A percentile compares a stretch with the other conserved stretches of the same genome.
Evolutionary conservation across 176 grass and related monocot species (phyloP).

Genomic region (Aegilops tauschii): DNA sequence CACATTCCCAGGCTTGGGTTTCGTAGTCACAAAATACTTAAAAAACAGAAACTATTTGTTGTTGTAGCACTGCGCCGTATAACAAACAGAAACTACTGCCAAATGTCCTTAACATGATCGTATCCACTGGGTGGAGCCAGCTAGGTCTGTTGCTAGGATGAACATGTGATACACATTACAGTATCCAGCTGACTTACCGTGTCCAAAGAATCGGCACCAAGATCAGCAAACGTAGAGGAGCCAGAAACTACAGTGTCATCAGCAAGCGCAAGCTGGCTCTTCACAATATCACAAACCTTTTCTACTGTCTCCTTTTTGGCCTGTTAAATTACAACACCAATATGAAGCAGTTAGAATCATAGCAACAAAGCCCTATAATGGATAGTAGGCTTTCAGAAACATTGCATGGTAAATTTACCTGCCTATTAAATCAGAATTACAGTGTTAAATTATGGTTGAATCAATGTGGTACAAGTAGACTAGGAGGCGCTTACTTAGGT

Average conservation of each 20-base stretch:
- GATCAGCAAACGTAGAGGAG: conserved; percentile 53
- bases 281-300: conserved; percentile 59
- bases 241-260: conserved; percentile 32
- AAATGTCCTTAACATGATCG: neutral
- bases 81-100: neutral
- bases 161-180: neutral
- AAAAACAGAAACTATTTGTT: neutral
- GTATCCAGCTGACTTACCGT: conserved; percentile 39
- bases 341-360: neutral
- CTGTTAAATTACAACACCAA: conserved; percentile 33
- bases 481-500: neutral
- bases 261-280: conserved; percentile 51
- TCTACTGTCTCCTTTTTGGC: conserved; percentile 61
- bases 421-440: neutral
- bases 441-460: neutral
- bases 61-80: neutral
- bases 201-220: conserved; percentile 73
- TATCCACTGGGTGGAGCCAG: neutral
- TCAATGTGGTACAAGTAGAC: neutral
- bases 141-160: neutral
- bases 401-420: neutral
- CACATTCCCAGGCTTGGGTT: neutral
- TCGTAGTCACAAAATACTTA: neutral
- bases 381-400: neutral
- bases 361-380: neutral